Evolutionary conservation across 2,329 filamentous ascomycete genomes (phyloP).

Genomic region (Aspergillus glaucus): DNA sequence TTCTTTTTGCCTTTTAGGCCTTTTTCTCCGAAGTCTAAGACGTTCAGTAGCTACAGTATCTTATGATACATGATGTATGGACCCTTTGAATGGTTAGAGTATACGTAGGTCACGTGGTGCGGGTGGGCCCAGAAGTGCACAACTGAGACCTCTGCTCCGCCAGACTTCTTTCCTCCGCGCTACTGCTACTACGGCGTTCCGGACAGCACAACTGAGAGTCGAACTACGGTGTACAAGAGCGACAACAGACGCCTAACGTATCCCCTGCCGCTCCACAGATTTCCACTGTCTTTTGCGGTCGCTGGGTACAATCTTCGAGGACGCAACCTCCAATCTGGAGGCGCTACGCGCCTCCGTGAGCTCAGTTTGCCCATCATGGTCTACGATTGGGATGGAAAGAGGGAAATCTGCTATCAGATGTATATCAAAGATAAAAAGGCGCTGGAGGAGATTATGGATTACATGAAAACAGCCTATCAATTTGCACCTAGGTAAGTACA

Average conservation of each 20-base stretch:
- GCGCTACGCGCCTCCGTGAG: conserved; percentile 12
- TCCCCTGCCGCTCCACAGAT: conserved; percentile 12
- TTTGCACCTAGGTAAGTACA: conserved; percentile 63
- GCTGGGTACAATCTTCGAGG: conserved; percentile 10
- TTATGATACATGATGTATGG: no score
- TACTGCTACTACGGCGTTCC: conserved; percentile 11
- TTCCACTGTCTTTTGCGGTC: background rate
- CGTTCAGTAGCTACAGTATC: no score
- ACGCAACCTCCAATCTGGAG: conserved; percentile 21
- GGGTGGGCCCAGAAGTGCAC: conserved; percentile 15
- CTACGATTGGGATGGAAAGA: conserved; percentile 63
- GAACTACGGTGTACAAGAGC: conserved; percentile 30
- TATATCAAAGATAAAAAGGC: conserved; percentile 71
- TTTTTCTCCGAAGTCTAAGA: background rate
- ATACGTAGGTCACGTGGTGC: conserved; percentile 6
- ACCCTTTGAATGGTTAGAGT: no score
- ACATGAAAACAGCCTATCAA: conserved; percentile 58
- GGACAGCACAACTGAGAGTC: conserved; percentile 7
- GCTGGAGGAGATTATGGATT: conserved; percentile 67
- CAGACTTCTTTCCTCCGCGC: conserved; percentile 6
- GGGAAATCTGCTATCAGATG: conserved; percentile 60
- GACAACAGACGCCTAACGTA: conserved; percentile 26
- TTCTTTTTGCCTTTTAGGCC: conserved; percentile 1
- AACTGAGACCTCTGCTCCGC: conserved; percentile 15
- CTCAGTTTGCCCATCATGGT: conserved; percentile 31